phyloP scores from a whole-genome alignment of 2,329 filamentous ascomycete genomes.

The Aspergillus vadensis region DNA sequence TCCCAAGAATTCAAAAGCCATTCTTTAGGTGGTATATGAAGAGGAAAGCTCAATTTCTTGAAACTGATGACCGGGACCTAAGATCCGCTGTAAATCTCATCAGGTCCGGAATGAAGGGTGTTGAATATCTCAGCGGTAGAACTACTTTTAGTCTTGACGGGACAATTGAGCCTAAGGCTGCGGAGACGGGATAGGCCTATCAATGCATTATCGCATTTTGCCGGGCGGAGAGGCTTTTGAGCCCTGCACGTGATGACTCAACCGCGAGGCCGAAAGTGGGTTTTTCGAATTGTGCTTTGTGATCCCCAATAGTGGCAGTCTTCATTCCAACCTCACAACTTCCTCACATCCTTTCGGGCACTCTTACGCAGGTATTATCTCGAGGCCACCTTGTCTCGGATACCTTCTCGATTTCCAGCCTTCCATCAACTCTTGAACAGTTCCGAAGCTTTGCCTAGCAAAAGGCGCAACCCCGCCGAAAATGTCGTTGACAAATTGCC shows the following conservation, averaged over 20 bases:
- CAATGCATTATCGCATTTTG: conserved; percentile 16
- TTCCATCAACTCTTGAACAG: conserved; percentile 3
- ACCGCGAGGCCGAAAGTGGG: conserved; percentile 34
- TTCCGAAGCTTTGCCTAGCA: conserved; percentile 17
- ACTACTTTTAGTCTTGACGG: no score
- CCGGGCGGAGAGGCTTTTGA: conserved; percentile 16
- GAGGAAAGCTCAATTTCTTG: no score
- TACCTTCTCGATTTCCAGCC: conserved; percentile 1
- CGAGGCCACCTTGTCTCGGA: conserved; percentile 9
- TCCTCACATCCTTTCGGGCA: conserved; percentile 18
- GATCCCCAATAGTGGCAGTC: conserved; percentile 18
- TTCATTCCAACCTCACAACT: conserved; percentile 15
- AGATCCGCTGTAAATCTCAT: no score
- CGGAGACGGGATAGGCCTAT: background rate
- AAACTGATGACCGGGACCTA: no score
- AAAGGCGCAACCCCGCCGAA: conserved; percentile 55
- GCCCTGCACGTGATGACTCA: conserved; percentile 20
- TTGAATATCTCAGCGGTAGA: no score
- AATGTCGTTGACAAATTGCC: conserved; percentile 95
- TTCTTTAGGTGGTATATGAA: no score
- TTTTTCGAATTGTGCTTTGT: conserved; percentile 28
- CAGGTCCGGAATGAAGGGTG: no score
- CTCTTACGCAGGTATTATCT: conserved; percentile 3
- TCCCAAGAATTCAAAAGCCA: no score
- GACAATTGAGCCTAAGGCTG: background rate